Evolutionary conservation across 179 eudicot genomes (phyloP).

Genomic region (Beta macrorhiza): DNA sequence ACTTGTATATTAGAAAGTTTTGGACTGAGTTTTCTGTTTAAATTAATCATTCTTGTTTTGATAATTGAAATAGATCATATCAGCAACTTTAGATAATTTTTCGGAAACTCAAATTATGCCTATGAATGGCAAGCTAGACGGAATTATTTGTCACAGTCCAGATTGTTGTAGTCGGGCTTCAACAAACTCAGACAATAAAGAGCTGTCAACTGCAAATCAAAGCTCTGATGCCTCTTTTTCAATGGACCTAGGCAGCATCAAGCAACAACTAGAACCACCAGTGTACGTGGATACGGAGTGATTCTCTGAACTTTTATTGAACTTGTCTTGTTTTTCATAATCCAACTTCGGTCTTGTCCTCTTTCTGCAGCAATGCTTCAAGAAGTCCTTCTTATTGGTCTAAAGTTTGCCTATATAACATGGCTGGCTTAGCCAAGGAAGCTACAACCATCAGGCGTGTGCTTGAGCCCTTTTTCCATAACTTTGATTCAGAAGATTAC

Average conservation of each 20-base stretch:
- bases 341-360: constrained; percentile 13
- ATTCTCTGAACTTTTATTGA: background rate
- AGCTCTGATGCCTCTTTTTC: constrained; percentile 17
- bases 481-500: constrained; percentile 71
- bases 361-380: constrained; percentile 51
- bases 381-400: constrained; percentile 86
- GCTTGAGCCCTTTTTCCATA: constrained; percentile 77
- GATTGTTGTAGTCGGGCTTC: constrained; percentile 33
- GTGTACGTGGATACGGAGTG: constrained; percentile 39
- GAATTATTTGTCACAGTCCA: constrained; percentile 23
- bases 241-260: constrained; percentile 27
- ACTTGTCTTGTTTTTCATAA: background rate
- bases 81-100: constrained; percentile 79
- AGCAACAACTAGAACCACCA: constrained; percentile 41
- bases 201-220: constrained; percentile 19
- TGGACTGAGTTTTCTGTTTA: constrained; percentile 16
- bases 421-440: constrained; percentile 80
- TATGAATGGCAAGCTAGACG: constrained; percentile 35
- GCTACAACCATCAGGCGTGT: constrained; percentile 86
- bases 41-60: constrained; percentile 15
- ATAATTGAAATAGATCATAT: constrained; percentile 54
- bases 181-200: constrained; percentile 29
- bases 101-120: constrained; percentile 38
- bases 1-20: background rate
- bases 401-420: constrained; percentile 70